Evolutionary conservation across 164 flowering plant genomes (phyloP).

Genomic region (Malania oleifera): DNA sequence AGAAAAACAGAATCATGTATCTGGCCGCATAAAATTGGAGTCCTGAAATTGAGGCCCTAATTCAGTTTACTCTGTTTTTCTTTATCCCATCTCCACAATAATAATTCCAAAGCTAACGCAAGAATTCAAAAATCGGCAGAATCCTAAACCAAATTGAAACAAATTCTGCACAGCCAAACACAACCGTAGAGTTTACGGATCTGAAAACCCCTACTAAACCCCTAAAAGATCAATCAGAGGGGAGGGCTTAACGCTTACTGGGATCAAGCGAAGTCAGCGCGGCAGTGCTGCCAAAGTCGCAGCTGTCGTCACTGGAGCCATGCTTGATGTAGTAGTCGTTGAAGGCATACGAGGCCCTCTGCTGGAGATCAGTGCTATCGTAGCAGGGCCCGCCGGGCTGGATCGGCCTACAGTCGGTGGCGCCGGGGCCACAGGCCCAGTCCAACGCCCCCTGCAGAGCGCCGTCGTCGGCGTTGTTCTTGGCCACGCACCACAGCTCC

Average conservation of each 20-base stretch:
- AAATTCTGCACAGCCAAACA: constrained; percentile 1
- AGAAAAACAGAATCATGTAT: no score
- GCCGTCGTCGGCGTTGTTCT: constrained; percentile 85
- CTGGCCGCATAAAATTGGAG: no score
- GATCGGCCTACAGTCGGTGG: constrained; percentile 61
- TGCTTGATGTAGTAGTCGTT: constrained; percentile 62
- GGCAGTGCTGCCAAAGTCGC: constrained; percentile 54
- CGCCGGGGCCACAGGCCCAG: constrained; percentile 88
- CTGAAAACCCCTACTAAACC: neutral
- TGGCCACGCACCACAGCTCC: constrained; percentile 88
- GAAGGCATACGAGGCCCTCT: constrained; percentile 74
- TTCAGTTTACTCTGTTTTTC: no score
- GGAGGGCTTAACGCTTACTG: constrained; percentile 31
- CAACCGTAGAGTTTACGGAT: neutral
- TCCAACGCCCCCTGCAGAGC: constrained; percentile 62
- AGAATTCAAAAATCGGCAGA: neutral
- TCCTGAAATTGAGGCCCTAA: no score
- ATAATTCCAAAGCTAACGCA: neutral
- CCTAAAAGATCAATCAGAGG: constrained; percentile 6
- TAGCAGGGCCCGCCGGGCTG: constrained; percentile 65
- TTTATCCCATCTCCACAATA: no score
- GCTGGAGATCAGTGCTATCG: constrained; percentile 40
- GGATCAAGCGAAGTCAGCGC: constrained; percentile 72
- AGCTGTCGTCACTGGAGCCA: constrained; percentile 44
- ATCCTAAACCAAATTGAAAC: neutral